A percentile compares a stretch with the other conserved stretches of the same genome.
phyloP scores from a whole-genome alignment of 1,284 basidiomycete species.

The Chalciporus sp. region DNA sequence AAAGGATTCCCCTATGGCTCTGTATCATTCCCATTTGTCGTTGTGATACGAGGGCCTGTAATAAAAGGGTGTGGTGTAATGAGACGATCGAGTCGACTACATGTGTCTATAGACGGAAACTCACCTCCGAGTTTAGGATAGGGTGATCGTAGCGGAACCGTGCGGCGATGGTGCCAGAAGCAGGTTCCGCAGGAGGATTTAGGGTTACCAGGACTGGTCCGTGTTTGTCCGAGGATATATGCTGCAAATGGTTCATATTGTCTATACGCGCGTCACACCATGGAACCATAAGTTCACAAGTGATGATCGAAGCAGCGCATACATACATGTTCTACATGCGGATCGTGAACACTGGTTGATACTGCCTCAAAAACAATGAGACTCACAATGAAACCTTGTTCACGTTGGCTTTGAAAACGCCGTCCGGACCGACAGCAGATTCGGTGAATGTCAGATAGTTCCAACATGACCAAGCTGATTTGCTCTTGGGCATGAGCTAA shows the following conservation, averaged over 20 bases:
- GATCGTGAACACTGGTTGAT: background rate
- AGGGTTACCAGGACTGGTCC: conserved; percentile 80
- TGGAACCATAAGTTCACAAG: background rate
- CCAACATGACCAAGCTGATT: conserved; percentile 73
- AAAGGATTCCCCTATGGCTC: conserved; percentile 65
- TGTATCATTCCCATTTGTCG: conserved; percentile 60
- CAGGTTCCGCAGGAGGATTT: conserved; percentile 72
- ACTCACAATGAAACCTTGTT: conserved; percentile 69
- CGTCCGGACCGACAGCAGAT: conserved; percentile 33
- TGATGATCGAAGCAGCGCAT: conserved; percentile 11
- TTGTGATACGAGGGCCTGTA: conserved; percentile 61
- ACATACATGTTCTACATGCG: conserved; percentile 52
- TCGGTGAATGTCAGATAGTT: conserved; percentile 66
- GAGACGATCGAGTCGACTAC: conserved; percentile 14
- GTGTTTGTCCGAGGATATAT: conserved; percentile 57
- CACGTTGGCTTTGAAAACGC: conserved; percentile 49
- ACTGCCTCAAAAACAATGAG: conserved; percentile 5
- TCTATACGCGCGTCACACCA: conserved; percentile 39
- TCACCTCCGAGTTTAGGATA: conserved; percentile 53
- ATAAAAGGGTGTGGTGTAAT: background rate
- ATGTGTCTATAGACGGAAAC: conserved; percentile 9
- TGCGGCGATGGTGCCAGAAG: conserved; percentile 48
- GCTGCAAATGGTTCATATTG: conserved; percentile 81
- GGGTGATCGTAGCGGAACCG: conserved; percentile 73
- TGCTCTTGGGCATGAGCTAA: conserved; percentile 68